Evolutionary conservation across 2,329 filamentous ascomycete species (phyloP).

Genomic region (Aaosphaeria arxii): DNA sequence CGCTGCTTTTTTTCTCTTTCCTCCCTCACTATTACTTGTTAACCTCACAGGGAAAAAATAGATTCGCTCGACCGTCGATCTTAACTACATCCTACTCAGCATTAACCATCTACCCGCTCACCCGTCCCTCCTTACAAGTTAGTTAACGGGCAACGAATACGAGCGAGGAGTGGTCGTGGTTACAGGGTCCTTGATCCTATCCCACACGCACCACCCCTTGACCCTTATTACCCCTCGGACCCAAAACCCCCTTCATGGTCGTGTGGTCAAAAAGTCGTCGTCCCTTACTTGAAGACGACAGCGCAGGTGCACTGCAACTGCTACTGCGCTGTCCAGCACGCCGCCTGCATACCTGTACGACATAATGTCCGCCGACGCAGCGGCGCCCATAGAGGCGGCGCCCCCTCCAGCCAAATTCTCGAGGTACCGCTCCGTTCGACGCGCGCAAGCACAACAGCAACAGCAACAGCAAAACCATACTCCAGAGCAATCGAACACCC

Average conservation of each 20-base stretch:
- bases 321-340: slow-evolving; percentile 12
- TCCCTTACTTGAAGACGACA: slow-evolving; percentile 15
- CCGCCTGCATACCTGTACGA: slow-evolving; percentile 7
- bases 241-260: neutral
- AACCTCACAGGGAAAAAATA: too few species aligned
- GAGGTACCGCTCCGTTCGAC: slow-evolving; percentile 58
- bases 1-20: too few species aligned
- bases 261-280: neutral
- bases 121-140: too few species aligned
- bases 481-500: slow-evolving; percentile 1
- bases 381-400: slow-evolving; percentile 15
- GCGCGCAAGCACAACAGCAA: slow-evolving; percentile 36
- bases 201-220: neutral
- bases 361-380: slow-evolving; percentile 17
- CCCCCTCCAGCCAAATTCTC: slow-evolving; percentile 46
- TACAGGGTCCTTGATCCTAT: neutral
- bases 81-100: too few species aligned
- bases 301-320: slow-evolving; percentile 2
- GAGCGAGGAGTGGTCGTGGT: too few species aligned
- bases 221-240: neutral
- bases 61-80: too few species aligned
- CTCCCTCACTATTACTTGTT: too few species aligned
- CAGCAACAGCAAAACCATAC: slow-evolving; percentile 11
- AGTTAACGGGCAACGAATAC: too few species aligned
- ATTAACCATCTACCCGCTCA: too few species aligned